These are phyloP conservation scores for Leishmania aethiopica DNA, from an alignment of 208 protist species.

Conservation along the genomic window DNA sequence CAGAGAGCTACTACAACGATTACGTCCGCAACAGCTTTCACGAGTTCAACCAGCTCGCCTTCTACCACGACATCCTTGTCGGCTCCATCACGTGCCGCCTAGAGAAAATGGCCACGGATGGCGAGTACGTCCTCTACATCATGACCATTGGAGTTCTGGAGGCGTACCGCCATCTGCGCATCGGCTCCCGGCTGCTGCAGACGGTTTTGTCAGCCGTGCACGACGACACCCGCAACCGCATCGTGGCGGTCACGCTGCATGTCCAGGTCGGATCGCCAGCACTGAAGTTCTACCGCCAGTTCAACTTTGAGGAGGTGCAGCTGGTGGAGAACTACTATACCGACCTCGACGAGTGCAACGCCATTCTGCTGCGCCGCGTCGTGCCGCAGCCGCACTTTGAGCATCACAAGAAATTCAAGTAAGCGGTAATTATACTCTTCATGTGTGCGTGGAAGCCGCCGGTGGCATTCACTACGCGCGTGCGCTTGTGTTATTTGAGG, in stretches of 20 bases:
- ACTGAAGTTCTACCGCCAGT: slow-evolving; percentile 85
- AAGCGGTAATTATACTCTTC: background rate
- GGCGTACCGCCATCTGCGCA: slow-evolving; percentile 88
- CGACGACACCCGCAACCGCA: slow-evolving; percentile 52
- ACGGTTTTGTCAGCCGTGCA: slow-evolving; percentile 54
- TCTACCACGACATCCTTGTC: slow-evolving; percentile 92
- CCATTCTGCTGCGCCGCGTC: slow-evolving; percentile 61
- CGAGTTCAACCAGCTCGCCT: slow-evolving; percentile 77
- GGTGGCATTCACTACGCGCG: background rate
- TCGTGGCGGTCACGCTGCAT: slow-evolving; percentile 75
- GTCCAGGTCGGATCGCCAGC: slow-evolving; percentile 85
- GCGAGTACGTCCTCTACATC: slow-evolving; percentile 85
- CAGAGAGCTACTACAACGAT: slow-evolving; percentile 81
- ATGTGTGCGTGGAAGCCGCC: background rate
- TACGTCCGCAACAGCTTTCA: slow-evolving; percentile 67
- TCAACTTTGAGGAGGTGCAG: slow-evolving; percentile 68
- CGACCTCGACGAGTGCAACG: slow-evolving; percentile 77
- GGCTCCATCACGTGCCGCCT: slow-evolving; percentile 91
- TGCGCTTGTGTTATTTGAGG: background rate
- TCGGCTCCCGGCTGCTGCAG: slow-evolving; percentile 80
- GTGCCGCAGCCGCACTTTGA: slow-evolving; percentile 63
- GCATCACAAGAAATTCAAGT: slow-evolving; percentile 45
- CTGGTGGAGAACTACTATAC: slow-evolving; percentile 81
- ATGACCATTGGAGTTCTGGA: slow-evolving; percentile 94
- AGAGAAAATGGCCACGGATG: slow-evolving; percentile 57